A percentile compares a stretch with the other conserved stretches of the same genome.
phyloP scores from a whole-genome alignment of 257 asterid species.

The Solanum okadae region DNA sequence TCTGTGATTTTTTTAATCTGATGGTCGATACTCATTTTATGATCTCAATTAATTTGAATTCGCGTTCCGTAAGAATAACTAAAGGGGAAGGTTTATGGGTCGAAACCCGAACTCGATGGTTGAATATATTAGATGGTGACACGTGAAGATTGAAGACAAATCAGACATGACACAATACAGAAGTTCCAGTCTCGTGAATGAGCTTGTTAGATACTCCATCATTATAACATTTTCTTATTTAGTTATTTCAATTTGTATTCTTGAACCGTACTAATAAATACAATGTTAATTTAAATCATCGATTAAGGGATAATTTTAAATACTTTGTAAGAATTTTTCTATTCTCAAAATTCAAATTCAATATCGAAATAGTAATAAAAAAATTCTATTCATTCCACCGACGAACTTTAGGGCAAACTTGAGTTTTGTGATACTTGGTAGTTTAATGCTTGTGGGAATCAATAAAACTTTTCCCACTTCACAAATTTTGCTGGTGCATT shows the following conservation, averaged over 20 bases:
- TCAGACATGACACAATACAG: background rate
- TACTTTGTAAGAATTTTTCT: background rate
- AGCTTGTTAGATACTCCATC: background rate
- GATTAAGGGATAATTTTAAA: too few species aligned
- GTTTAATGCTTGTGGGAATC: background rate
- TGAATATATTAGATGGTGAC: background rate
- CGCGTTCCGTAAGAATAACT: background rate
- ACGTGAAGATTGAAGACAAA: too few species aligned
- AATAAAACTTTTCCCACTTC: background rate
- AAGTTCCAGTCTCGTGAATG: too few species aligned
- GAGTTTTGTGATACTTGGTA: background rate
- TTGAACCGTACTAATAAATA: too few species aligned
- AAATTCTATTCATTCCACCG: background rate
- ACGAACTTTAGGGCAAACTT: too few species aligned
- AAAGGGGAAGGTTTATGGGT: background rate
- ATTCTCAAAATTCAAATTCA: background rate
- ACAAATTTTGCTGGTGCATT: background rate
- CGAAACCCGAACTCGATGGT: too few species aligned
- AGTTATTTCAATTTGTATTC: too few species aligned
- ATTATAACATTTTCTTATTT: too few species aligned
- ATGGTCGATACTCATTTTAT: accelerated
- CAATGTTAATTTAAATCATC: background rate
- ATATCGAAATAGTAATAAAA: background rate
- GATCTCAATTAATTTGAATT: background rate
- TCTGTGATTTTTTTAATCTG: background rate